Base-by-base conservation (phyloP, 2,329 filamentous ascomycete genomes). In the Penicillium hesseltinei region DNA sequence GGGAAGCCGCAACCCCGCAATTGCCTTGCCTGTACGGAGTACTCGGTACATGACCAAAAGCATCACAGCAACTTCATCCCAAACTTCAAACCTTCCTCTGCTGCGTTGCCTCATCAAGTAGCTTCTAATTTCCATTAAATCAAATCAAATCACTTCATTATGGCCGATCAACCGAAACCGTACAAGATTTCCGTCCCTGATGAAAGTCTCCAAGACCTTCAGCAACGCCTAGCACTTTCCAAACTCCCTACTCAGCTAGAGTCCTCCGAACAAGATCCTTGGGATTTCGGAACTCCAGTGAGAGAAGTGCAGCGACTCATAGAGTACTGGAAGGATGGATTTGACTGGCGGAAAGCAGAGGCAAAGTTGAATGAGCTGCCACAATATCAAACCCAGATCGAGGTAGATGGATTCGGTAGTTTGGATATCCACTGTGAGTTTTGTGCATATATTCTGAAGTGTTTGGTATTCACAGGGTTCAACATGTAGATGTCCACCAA, bases 281-380 rank as follows among this genome's bases (percentile, higher is more conserved):
- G 65, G 65, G 57, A 65, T 9, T 61, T 63, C 39, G 65, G 65
- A 7, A 59, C 61, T 6, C 65, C 65, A 2, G 51, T 44, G 19
- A 56, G 44, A 10, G 63, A 66, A 21, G 27, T 67, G 2, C 40
- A 84, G 65, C 78, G 84, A 10, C 76, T 90, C 19, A 75, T 80
- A 3, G 70, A 77, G 8, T 78, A 84, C 63, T 90, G 86, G 87
- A 75, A 78, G 50, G 71, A 80, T 9, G 69, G 66, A 0, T 85
- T 81, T 66, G 81, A 88, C 69, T 90, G 87, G 87, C 79, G 84
- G 27, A 75, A 77, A 44, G 79, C 80, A n/a, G 87, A 90, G 69
- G 71, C 77, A 2, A 75, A 79, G 44, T 69, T 90, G 17, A 90
- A 90, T 67, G 69, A 74, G 17, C 71, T 88, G 6, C 83, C 85